A percentile compares a stretch with the other conserved stretches of the same genome.
Conservation (phyloP, 805 yeast species). For the Helenozyma baotianmanensis region DNA sequence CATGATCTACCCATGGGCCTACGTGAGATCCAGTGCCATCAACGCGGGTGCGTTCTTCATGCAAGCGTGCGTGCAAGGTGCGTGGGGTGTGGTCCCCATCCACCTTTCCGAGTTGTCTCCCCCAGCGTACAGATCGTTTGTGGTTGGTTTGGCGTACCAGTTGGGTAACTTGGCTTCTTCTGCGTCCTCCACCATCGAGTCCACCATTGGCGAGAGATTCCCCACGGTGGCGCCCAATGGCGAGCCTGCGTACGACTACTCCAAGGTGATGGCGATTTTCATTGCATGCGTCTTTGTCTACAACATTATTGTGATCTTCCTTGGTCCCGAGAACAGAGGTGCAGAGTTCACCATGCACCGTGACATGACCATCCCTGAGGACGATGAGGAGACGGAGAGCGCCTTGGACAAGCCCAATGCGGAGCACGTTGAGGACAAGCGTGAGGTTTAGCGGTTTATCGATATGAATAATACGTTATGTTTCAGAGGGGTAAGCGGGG, state of each 20-base stretch:
- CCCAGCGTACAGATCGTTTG: conserved; percentile 32
- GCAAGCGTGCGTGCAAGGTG: conserved; percentile 66
- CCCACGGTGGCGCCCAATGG: conserved; percentile 36
- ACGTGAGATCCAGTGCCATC: conserved; percentile 29
- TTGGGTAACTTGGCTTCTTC: conserved; percentile 70
- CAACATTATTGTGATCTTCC: conserved; percentile 41
- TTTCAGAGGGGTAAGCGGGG: no score
- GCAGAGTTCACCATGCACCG: conserved; percentile 15
- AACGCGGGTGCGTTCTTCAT: conserved; percentile 61
- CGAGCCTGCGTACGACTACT: conserved; percentile 46
- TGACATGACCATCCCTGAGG: conserved; percentile 9
- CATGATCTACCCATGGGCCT: conserved; percentile 34
- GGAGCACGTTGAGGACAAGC: conserved; percentile 3
- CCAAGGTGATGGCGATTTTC: conserved; percentile 66
- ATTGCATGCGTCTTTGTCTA: conserved; percentile 61
- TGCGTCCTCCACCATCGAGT: conserved; percentile 68
- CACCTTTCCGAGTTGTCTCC: conserved; percentile 59
- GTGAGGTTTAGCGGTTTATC: background rate
- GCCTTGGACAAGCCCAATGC: conserved; percentile 6
- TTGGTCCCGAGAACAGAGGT: conserved; percentile 52
- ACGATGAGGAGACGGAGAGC: conserved; percentile 4
- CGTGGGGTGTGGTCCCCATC: conserved; percentile 70
- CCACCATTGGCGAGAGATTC: conserved; percentile 56
- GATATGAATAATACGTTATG: no score
- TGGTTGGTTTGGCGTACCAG: conserved; percentile 50